A percentile compares a stretch with the other conserved stretches of the same genome.
Conservation (phyloP, 345 rosid species). For the Eucalyptus cladocalyx region DNA sequence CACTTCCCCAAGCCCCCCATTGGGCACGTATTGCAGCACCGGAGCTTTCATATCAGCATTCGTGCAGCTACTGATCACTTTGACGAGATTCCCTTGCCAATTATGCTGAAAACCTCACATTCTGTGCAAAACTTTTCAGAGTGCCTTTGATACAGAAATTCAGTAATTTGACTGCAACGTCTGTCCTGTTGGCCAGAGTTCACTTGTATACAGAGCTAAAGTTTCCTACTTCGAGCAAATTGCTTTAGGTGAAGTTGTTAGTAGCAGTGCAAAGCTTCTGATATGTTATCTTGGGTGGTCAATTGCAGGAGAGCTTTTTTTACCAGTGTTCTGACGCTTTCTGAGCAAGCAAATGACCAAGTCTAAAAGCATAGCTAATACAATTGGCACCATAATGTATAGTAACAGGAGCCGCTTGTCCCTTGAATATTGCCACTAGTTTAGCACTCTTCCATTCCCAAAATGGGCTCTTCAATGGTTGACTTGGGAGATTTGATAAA, state of each 20-base stretch:
- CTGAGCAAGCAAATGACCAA: too few species aligned
- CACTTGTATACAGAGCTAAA: not conserved
- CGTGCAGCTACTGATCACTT: not conserved
- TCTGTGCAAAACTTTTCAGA: not conserved
- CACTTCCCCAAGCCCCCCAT: too few species aligned
- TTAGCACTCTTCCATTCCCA: too few species aligned
- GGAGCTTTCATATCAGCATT: not conserved
- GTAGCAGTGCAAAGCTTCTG: not conserved
- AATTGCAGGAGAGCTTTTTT: too few species aligned
- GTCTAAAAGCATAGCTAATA: too few species aligned
- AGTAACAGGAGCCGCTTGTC: too few species aligned
- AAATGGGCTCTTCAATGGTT: too few species aligned
- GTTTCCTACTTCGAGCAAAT: not conserved
- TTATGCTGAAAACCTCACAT: not conserved
- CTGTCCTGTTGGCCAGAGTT: not conserved
- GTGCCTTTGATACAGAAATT: not conserved
- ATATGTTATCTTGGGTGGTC: too few species aligned
- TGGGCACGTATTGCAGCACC: not conserved
- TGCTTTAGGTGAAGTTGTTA: not conserved
- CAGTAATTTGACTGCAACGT: not conserved
- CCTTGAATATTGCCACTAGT: too few species aligned
- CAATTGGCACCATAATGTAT: too few species aligned
- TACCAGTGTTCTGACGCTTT: too few species aligned
- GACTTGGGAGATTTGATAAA: too few species aligned
- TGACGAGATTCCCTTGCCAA: constrained; percentile 2